phyloP scores from a whole-genome alignment of 1,284 basidiomycete species.

The Sanguinoderma infundibulare region DNA sequence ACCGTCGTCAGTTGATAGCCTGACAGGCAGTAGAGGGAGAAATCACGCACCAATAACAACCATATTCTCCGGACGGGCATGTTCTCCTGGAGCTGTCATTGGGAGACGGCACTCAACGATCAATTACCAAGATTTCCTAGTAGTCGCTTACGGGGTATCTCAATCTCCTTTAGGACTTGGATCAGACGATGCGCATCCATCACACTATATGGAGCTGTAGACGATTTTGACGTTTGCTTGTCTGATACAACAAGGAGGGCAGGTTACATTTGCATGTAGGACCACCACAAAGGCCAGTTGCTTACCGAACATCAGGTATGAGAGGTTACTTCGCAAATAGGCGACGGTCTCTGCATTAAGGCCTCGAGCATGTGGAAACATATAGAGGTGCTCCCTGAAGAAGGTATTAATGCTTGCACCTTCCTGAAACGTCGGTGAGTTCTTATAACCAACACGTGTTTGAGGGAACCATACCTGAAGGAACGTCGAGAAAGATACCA shows the following conservation, averaged over 20 bases:
- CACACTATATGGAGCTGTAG: slow-evolving; percentile 16
- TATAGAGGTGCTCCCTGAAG: slow-evolving; percentile 20
- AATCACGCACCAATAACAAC: background rate
- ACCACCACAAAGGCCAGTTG: no score
- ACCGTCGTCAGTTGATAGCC: background rate
- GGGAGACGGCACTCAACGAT: background rate
- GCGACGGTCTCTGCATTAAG: background rate
- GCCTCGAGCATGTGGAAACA: slow-evolving; percentile 23
- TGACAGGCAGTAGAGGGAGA: background rate
- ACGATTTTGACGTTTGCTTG: slow-evolving; percentile 20
- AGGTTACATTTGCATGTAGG: no score
- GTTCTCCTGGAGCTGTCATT: background rate
- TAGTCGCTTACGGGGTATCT: background rate
- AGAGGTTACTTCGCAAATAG: slow-evolving; percentile 1
- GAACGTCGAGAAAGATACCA: background rate
- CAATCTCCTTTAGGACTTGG: slow-evolving; percentile 4
- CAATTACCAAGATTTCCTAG: background rate
- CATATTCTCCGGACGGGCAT: background rate
- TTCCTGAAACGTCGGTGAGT: background rate
- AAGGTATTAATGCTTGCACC: background rate
- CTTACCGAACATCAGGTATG: slow-evolving; percentile 17
- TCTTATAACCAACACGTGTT: background rate
- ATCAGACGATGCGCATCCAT: slow-evolving; percentile 13
- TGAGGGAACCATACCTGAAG: background rate
- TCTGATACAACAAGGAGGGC: slow-evolving; percentile 16